Evolutionary conservation across 495 filamentous ascomycete species (phyloP).

Genomic region (Parathielavia hyrcaniae): DNA sequence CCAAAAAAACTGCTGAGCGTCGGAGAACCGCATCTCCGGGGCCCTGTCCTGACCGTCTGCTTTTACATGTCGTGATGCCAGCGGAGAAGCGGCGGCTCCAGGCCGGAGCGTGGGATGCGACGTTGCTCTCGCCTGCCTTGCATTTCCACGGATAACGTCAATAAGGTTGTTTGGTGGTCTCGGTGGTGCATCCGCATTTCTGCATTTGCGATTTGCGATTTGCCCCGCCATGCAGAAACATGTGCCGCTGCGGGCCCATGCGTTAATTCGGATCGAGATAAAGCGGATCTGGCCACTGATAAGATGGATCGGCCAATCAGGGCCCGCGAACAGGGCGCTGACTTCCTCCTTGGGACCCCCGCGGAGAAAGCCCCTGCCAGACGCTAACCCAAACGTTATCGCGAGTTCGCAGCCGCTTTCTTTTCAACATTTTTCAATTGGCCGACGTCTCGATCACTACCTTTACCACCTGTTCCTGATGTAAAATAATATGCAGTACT

Average conservation of each 20-base stretch:
- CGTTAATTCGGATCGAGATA: not conserved
- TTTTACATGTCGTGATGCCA: not conserved
- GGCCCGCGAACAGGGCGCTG: not conserved
- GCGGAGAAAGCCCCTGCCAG: conserved; percentile 11
- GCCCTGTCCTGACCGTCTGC: not conserved
- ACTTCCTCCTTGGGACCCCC: conserved; percentile 13
- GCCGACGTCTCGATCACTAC: too few relatives aligned
- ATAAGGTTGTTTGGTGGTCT: not conserved
- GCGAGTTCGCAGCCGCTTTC: too few relatives aligned
- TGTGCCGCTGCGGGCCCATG: too few relatives aligned
- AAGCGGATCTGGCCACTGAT: conserved; percentile 4
- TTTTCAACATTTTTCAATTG: too few relatives aligned
- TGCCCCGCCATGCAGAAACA: too few relatives aligned
- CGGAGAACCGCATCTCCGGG: conserved; percentile 6
- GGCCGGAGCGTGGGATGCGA: conserved; percentile 11
- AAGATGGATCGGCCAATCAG: conserved; percentile 15
- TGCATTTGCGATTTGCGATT: not conserved
- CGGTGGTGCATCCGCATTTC: conserved; percentile 2
- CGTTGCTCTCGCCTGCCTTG: not conserved
- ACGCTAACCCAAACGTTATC: not conserved
- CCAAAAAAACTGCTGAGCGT: not conserved
- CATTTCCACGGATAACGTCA: conserved; percentile 20
- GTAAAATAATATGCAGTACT: too few relatives aligned
- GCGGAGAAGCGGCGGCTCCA: conserved; percentile 4
- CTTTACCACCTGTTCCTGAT: too few relatives aligned